These are phyloP conservation scores for Vicia faba DNA, from an alignment of 306 rosid genomes.

Conservation along the genomic window DNA sequence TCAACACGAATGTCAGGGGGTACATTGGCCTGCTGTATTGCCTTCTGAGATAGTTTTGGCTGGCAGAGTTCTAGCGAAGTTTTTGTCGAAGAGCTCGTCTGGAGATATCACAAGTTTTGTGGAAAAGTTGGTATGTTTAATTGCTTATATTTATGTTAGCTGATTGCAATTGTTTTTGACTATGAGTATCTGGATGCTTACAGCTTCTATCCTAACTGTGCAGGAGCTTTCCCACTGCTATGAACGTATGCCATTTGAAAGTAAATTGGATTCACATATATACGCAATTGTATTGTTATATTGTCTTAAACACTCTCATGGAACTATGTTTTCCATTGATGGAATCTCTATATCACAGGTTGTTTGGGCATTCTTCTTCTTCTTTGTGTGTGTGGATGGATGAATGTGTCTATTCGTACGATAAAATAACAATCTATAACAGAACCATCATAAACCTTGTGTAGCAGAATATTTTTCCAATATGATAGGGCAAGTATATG, in stretches of 20 bases:
- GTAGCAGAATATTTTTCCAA: slow-evolving; percentile 1
- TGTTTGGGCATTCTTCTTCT: slow-evolving; percentile 29
- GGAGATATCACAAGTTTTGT: slow-evolving; percentile 42
- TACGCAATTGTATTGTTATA: slow-evolving; percentile 59
- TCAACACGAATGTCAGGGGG: slow-evolving; percentile 79
- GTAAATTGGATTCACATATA: slow-evolving; percentile 81
- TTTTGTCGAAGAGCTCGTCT: slow-evolving; percentile 41
- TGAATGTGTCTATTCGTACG: slow-evolving; percentile 20
- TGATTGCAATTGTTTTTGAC: slow-evolving; percentile 29
- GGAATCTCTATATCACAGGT: slow-evolving; percentile 71
- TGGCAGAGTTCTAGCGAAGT: slow-evolving; percentile 66
- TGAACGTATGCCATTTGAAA: slow-evolving; percentile 52
- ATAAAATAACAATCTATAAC: slow-evolving; percentile 27
- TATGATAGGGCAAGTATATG: slow-evolving; percentile 23
- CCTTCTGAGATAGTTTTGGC: slow-evolving; percentile 90
- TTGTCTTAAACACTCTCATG: slow-evolving; percentile 58
- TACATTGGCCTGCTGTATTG: slow-evolving; percentile 72
- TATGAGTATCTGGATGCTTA: slow-evolving; percentile 39
- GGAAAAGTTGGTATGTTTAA: slow-evolving; percentile 58
- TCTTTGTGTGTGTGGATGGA: neutral
- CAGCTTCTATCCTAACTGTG: slow-evolving; percentile 42
- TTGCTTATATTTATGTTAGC: slow-evolving; percentile 32
- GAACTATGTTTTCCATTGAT: slow-evolving; percentile 47
- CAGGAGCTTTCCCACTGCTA: slow-evolving; percentile 83
- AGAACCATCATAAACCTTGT: slow-evolving; percentile 28